Evolutionary conservation across 306 rosid genomes (phyloP).

Genomic region (Sphenostylis stenocarpa): DNA sequence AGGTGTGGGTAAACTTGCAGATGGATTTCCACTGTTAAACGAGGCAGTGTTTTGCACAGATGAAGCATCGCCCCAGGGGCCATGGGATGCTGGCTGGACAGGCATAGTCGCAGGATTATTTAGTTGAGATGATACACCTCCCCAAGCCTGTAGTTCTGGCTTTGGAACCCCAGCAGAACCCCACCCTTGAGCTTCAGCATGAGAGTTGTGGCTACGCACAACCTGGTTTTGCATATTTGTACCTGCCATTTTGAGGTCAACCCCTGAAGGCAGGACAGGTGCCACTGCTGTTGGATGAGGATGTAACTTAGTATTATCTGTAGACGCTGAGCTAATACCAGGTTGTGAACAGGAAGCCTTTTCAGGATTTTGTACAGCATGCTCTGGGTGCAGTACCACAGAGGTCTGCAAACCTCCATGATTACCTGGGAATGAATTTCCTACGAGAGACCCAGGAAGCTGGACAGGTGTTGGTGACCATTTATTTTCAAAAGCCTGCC

Average conservation of each 20-base stretch:
- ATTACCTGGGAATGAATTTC: constrained; percentile 39
- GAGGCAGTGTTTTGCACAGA: constrained; percentile 53
- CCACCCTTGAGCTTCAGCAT: constrained; percentile 62
- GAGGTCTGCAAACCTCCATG: constrained; percentile 51
- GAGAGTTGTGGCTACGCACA: constrained; percentile 45
- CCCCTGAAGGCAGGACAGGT: constrained; percentile 43
- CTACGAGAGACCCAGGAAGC: constrained; percentile 43
- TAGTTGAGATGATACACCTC: constrained; percentile 49
- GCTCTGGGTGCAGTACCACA: constrained; percentile 34
- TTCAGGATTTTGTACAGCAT: constrained; percentile 38
- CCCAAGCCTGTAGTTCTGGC: constrained; percentile 60
- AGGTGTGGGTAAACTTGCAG: constrained; percentile 46
- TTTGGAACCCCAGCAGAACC: constrained; percentile 48
- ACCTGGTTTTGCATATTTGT: constrained; percentile 65
- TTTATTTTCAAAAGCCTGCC: constrained; percentile 54
- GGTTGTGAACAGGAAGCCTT: constrained; percentile 45
- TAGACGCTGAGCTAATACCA: constrained; percentile 33
- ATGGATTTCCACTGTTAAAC: constrained; percentile 53
- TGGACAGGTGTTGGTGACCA: constrained; percentile 66
- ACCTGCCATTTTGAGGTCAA: constrained; percentile 55
- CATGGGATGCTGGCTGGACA: constrained; percentile 57
- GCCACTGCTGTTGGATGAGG: constrained; percentile 46
- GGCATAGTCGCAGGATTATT: constrained; percentile 52
- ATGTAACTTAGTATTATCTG: constrained; percentile 47
- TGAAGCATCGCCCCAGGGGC: constrained; percentile 63